A percentile compares a stretch with the other conserved stretches of the same genome.
These are phyloP conservation scores for Eutrema salsugineum DNA, from an alignment of 441 rosid genomes.

Conservation along the genomic window DNA sequence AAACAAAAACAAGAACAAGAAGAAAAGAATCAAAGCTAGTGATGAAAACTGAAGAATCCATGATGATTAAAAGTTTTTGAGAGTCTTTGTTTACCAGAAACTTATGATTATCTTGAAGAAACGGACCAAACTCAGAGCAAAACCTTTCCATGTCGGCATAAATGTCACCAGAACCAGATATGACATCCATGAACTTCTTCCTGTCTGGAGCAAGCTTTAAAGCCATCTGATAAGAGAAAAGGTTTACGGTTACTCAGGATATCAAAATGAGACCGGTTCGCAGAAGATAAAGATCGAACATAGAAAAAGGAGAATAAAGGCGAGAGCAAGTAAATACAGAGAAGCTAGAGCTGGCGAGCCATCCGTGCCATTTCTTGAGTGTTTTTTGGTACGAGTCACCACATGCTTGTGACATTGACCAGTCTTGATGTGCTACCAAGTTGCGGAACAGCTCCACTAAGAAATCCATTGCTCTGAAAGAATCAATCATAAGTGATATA, in stretches of 20 bases:
- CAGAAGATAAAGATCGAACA: not conserved
- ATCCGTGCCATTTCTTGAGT: constrained; percentile 84
- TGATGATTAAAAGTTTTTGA: not conserved
- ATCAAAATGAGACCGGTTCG: constrained; percentile 1
- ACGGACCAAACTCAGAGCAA: constrained; percentile 72
- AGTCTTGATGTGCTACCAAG: constrained; percentile 70
- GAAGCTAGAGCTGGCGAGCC: constrained; percentile 93
- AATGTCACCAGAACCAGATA: constrained; percentile 73
- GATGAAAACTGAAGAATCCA: not conserved
- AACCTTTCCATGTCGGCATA: constrained; percentile 78
- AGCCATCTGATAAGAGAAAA: constrained; percentile 54
- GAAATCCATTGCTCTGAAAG: constrained; percentile 90
- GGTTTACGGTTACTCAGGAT: not conserved
- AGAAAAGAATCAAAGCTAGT: not conserved
- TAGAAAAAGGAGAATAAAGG: not conserved
- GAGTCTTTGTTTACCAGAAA: constrained; percentile 55
- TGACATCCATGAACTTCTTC: constrained; percentile 92
- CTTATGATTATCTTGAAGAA: constrained; percentile 84
- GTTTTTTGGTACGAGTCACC: constrained; percentile 72
- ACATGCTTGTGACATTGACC: constrained; percentile 90
- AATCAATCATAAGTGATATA: not conserved
- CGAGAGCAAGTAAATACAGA: constrained; percentile 37
- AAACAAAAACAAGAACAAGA: not conserved
- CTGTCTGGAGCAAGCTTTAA: constrained; percentile 96
- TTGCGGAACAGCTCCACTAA: constrained; percentile 76